Percentiles rank a stretch among this genome's conserved stretches.
phyloP scores from a whole-genome alignment of 768 basidiomycete species.

The Termitomyces sp. region DNA sequence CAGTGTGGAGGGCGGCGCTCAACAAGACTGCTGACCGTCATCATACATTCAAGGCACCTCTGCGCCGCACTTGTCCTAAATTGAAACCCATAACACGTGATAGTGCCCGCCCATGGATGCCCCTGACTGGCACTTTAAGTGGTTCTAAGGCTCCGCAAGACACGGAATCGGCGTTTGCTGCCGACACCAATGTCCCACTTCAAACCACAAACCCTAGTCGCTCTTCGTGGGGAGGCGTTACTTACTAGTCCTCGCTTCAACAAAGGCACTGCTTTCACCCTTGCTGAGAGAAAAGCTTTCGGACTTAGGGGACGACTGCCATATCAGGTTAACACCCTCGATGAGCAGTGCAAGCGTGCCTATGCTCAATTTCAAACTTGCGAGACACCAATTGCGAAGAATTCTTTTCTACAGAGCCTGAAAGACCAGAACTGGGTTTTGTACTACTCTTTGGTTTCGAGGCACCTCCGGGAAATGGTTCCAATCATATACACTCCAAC shows the following conservation, averaged over 20 bases:
- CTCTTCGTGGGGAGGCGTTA: slow-evolving; percentile 56
- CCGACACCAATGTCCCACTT: neutral
- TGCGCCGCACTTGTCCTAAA: too few species aligned
- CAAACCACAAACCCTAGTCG: slow-evolving; percentile 22
- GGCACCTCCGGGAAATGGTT: slow-evolving; percentile 57
- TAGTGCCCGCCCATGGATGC: too few species aligned
- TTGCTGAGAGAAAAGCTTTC: slow-evolving; percentile 62
- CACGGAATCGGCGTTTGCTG: too few species aligned
- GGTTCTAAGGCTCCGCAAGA: too few species aligned
- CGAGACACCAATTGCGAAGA: slow-evolving; percentile 44
- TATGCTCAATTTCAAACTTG: slow-evolving; percentile 51
- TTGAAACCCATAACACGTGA: too few species aligned
- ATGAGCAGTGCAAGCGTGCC: slow-evolving; percentile 72
- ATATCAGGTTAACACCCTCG: slow-evolving; percentile 52
- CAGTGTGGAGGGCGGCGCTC: too few species aligned
- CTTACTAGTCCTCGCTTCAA: slow-evolving; percentile 65
- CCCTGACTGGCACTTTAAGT: too few species aligned
- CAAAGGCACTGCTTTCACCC: slow-evolving; percentile 77
- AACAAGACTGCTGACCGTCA: too few species aligned
- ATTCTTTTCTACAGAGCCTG: slow-evolving; percentile 70
- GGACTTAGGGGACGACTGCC: slow-evolving; percentile 51
- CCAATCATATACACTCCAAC: slow-evolving; percentile 82
- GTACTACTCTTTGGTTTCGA: slow-evolving; percentile 62
- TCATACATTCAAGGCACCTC: too few species aligned
- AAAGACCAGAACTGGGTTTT: slow-evolving; percentile 81